A percentile compares a stretch with the other conserved stretches of the same genome.
phyloP scores from a whole-genome alignment of 192 early-diverging fungal genomes.

The Coemansia sp. region DNA sequence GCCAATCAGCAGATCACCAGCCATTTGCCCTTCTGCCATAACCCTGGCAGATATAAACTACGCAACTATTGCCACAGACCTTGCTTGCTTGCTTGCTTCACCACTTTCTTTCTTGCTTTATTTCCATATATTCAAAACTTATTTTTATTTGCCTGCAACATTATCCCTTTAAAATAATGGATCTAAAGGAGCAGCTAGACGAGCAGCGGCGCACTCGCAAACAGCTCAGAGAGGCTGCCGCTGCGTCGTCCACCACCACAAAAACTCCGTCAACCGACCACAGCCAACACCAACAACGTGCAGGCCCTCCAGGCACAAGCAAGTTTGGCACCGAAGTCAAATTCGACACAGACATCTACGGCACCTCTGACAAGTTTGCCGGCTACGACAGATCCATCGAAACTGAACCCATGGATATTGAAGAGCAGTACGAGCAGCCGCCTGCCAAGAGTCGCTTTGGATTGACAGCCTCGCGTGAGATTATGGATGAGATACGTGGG shows the following conservation, averaged over 20 bases:
- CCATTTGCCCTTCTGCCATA: no score
- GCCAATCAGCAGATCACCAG: no score
- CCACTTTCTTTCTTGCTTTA: background rate
- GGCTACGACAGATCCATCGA: conserved; percentile 64
- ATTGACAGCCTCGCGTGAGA: conserved; percentile 79
- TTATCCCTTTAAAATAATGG: conserved; percentile 11
- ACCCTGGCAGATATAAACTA: no score
- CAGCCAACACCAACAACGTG: background rate
- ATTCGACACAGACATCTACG: conserved; percentile 76
- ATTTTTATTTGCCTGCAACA: conserved; percentile 6
- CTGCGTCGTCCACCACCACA: background rate
- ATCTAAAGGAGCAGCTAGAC: conserved; percentile 36
- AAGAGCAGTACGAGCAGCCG: conserved; percentile 47
- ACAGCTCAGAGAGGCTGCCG: conserved; percentile 3
- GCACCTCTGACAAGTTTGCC: conserved; percentile 60
- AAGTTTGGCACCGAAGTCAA: conserved; percentile 16
- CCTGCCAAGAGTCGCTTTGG: conserved; percentile 54
- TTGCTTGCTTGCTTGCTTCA: background rate
- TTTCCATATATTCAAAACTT: background rate
- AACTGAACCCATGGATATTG: background rate
- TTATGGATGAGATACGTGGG: conserved; percentile 62
- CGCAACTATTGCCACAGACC: background rate
- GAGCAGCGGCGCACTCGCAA: conserved; percentile 34
- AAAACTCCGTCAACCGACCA: no score
- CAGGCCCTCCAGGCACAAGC: background rate